These are phyloP conservation scores for Kickxella alabastrina DNA, from an alignment of 192 early-diverging fungal species.

Conservation along the genomic window DNA sequence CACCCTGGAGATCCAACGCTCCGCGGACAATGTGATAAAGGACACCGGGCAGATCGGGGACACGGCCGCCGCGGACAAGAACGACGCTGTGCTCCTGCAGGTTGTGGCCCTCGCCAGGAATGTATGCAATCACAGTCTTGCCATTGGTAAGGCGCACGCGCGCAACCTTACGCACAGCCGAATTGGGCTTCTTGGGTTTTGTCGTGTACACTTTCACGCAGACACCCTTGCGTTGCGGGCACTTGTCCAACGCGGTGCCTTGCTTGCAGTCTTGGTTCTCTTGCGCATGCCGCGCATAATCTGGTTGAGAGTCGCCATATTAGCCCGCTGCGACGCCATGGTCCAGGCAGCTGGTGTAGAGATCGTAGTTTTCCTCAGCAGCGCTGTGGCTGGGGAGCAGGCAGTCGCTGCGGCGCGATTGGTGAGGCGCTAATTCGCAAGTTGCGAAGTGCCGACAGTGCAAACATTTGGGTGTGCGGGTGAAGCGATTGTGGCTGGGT, in stretches of 20 bases:
- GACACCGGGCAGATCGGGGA: conserved; percentile 96
- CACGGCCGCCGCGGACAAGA: conserved; percentile 90
- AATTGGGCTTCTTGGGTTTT: conserved; percentile 99
- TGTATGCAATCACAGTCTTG: conserved; percentile 90
- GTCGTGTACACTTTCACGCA: conserved; percentile 93
- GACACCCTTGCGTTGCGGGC: conserved; percentile 89
- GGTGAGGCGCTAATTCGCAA: conserved; percentile 26
- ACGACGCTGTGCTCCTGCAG: conserved; percentile 97
- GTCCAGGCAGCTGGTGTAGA: not conserved
- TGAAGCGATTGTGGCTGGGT: not conserved
- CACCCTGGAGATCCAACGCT: conserved; percentile 91
- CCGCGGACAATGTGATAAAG: conserved; percentile 91
- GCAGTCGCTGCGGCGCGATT: not conserved
- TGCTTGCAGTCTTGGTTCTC: conserved; percentile 58
- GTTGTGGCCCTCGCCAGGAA: conserved; percentile 98
- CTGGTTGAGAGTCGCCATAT: conserved; percentile 90
- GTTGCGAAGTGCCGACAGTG: conserved; percentile 33
- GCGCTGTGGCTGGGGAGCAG: not conserved
- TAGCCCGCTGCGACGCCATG: conserved; percentile 19
- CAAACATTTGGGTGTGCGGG: conserved; percentile 22
- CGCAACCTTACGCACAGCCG: conserved; percentile 90
- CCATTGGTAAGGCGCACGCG: conserved; percentile 91
- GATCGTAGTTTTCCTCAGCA: not conserved
- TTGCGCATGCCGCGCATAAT: conserved; percentile 84
- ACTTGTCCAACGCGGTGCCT: conserved; percentile 81